Evolutionary conservation across 1,284 basidiomycete genomes (phyloP).

Genomic region (Cutaneotrichosporon sp.): DNA sequence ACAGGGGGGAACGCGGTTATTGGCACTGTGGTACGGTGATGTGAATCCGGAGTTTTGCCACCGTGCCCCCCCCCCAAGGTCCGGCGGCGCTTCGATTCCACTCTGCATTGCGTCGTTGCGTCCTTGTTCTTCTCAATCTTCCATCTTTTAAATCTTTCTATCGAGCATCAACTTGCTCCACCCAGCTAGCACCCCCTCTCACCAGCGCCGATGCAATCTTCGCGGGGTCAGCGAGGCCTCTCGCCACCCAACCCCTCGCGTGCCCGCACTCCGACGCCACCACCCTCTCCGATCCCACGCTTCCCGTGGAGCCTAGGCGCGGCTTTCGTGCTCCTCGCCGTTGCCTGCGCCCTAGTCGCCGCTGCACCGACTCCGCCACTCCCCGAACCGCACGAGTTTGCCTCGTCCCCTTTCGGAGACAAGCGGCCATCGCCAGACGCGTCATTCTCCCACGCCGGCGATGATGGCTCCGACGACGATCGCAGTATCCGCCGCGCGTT

Average conservation of each 20-base stretch:
- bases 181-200: background rate
- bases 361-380: constrained; percentile 2
- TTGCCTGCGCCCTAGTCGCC: background rate
- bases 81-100: too few species aligned
- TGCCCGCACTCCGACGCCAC: too few species aligned
- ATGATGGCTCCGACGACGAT: too few species aligned
- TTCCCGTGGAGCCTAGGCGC: background rate
- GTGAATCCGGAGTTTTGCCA: too few species aligned
- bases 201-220: background rate
- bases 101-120: too few species aligned
- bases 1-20: too few species aligned
- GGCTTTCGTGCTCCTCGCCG: background rate
- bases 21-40: too few species aligned
- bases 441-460: too few species aligned
- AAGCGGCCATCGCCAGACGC: too few species aligned
- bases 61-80: too few species aligned
- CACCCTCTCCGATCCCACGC: background rate
- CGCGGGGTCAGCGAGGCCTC: background rate
- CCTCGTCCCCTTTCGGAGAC: background rate
- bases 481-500: constrained; percentile 1
- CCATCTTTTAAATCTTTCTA: too few species aligned
- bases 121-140: too few species aligned
- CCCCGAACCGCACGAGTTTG: constrained; percentile 1
- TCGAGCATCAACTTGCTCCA: background rate
- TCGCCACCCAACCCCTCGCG: background rate